Conservation (phyloP, 345 rosid species). For the Murraya koenigii region DNA sequence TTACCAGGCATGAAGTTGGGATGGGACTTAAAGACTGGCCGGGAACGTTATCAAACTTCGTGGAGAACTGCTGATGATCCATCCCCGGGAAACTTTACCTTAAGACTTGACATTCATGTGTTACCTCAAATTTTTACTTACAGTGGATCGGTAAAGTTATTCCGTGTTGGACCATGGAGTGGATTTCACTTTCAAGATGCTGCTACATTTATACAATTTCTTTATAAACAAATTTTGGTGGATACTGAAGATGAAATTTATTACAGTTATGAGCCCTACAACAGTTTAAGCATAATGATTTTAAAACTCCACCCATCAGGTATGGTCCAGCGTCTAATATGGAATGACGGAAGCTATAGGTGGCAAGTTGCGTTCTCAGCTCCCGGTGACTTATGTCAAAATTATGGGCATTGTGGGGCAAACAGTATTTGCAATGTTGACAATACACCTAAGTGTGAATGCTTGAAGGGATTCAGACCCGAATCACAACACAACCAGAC, state of each 20-base stretch:
- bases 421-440: slow-evolving; percentile 23
- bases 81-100: slow-evolving; percentile 21
- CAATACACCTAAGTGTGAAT: slow-evolving; percentile 28
- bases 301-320: background rate
- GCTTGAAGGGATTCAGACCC: slow-evolving; percentile 27
- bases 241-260: slow-evolving; percentile 2
- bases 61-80: slow-evolving; percentile 23
- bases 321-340: slow-evolving; percentile 5
- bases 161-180: slow-evolving; percentile 41
- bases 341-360: slow-evolving; percentile 15
- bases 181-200: slow-evolving; percentile 29
- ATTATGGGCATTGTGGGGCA: slow-evolving; percentile 20
- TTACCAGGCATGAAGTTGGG: slow-evolving; percentile 40
- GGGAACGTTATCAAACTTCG: slow-evolving; percentile 24
- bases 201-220: background rate
- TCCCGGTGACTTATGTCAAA: slow-evolving; percentile 22
- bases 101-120: slow-evolving; percentile 18
- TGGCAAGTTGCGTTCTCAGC: slow-evolving; percentile 15
- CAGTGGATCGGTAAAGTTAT: background rate
- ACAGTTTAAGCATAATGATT: background rate
- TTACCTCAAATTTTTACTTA: slow-evolving; percentile 23
- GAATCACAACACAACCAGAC: slow-evolving; percentile 12
- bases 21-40: slow-evolving; percentile 27
- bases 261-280: slow-evolving; percentile 20
- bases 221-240: slow-evolving; percentile 12